Evolutionary conservation across 177 flowering plant genomes (phyloP).

Genomic region (Vitis hybrid): DNA sequence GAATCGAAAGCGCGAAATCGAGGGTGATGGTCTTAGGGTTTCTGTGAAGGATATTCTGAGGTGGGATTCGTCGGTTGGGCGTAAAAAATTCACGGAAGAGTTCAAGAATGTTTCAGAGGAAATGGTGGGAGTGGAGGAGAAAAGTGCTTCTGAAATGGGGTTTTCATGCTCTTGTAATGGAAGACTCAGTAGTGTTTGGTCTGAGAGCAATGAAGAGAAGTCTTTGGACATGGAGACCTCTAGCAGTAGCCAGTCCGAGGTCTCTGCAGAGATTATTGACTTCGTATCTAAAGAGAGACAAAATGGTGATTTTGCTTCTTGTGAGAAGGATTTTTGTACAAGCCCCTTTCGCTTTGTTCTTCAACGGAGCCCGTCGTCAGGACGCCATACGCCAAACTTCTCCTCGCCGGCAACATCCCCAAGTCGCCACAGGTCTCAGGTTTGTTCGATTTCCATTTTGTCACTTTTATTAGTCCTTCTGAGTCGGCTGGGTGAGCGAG

Average conservation of each 20-base stretch:
- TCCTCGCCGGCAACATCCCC: constrained; percentile 59
- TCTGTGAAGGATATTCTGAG: constrained; percentile 34
- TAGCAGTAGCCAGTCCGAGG: constrained; percentile 38
- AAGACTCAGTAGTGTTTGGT: constrained; percentile 54
- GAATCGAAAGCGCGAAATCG: constrained; percentile 24
- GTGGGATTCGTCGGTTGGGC: constrained; percentile 31
- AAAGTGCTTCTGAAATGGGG: constrained; percentile 18
- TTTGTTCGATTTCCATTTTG: constrained; percentile 21
- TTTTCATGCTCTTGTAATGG: constrained; percentile 41
- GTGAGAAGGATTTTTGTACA: constrained; percentile 32
- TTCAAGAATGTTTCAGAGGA: neutral
- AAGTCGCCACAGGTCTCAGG: constrained; percentile 46
- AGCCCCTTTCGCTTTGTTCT: constrained; percentile 68
- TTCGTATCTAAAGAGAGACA: constrained; percentile 6
- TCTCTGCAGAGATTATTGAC: constrained; percentile 25
- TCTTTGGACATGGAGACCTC: constrained; percentile 47
- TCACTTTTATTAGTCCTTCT: neutral
- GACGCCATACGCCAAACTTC: constrained; percentile 50
- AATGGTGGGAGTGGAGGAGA: constrained; percentile 9
- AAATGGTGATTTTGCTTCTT: constrained; percentile 15
- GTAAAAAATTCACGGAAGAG: neutral
- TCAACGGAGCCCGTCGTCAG: constrained; percentile 38
- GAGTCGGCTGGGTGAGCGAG: too few relatives aligned
- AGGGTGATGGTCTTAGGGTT: constrained; percentile 18
- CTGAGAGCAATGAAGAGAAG: constrained; percentile 55